Percentiles rank a stretch among this genome's conserved stretches.
Conservation (phyloP, 495 filamentous ascomycete genomes). For the Halenospora varia region DNA sequence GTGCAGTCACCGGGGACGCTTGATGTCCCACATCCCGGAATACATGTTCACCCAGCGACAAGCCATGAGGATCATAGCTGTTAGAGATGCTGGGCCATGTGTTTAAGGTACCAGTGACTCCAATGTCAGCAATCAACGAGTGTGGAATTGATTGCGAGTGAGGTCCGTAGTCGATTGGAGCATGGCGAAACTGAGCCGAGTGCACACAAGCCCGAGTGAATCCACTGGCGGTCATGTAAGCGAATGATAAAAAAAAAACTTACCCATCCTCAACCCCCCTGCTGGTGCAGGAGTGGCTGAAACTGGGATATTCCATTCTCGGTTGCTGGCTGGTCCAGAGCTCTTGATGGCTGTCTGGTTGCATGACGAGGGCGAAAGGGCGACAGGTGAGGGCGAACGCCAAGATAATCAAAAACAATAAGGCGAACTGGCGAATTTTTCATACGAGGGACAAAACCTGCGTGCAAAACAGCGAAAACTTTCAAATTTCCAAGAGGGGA, state of each 20-base stretch:
- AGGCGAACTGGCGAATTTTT: not conserved
- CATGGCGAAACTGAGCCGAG: no score
- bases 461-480: not conserved
- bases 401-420: not conserved
- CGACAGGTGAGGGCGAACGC: slow-evolving; percentile 1
- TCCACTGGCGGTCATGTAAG: no score
- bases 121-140: no score
- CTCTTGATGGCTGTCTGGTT: not conserved
- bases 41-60: no score
- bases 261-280: not conserved
- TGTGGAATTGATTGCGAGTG: no score
- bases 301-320: not conserved
- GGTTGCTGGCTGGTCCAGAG: not conserved
- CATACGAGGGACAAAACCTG: not conserved
- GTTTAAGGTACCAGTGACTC: no score
- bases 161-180: no score
- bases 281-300: not conserved
- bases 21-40: no score
- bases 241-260: slow-evolving; percentile 1
- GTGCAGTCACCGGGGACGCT: no score
- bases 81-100: no score
- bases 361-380: not conserved
- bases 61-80: no score
- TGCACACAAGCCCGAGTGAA: no score
- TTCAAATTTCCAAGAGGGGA: not conserved